These are phyloP conservation scores for Phytophthora quininea DNA, from an alignment of 352 stramenopile species.

Conservation along the genomic window DNA sequence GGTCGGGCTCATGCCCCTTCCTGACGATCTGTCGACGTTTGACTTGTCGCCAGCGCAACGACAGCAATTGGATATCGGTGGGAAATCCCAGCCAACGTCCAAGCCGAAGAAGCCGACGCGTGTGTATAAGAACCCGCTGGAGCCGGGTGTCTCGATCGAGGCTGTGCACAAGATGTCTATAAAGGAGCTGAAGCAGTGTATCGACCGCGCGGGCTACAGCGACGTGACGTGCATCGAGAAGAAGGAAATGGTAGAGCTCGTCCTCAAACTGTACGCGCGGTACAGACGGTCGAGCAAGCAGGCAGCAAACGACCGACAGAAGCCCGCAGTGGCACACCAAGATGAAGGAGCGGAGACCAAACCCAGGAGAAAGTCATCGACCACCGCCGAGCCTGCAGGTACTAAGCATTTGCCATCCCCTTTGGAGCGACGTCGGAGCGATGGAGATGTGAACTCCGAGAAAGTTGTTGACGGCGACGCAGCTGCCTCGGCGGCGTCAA, in stretches of 20 bases:
- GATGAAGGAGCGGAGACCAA: slow-evolving; percentile 13
- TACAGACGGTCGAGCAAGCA: slow-evolving; percentile 66
- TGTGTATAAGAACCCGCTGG: slow-evolving; percentile 75
- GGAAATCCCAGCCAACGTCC: slow-evolving; percentile 14
- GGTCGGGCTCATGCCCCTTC: slow-evolving; percentile 72
- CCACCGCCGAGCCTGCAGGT: slow-evolving; percentile 8
- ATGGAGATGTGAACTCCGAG: slow-evolving; percentile 26
- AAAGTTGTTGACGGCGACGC: slow-evolving; percentile 5
- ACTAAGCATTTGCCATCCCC: slow-evolving; percentile 12
- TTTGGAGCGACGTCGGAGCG: slow-evolving; percentile 31
- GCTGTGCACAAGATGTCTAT: slow-evolving; percentile 73
- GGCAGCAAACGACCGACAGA: slow-evolving; percentile 32
- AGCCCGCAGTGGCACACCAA: slow-evolving; percentile 2
- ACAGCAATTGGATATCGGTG: slow-evolving; percentile 22
- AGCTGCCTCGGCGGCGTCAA: slow-evolving; percentile 13
- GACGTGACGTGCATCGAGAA: slow-evolving; percentile 84
- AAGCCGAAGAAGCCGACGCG: slow-evolving; percentile 46
- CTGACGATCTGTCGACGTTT: slow-evolving; percentile 60
- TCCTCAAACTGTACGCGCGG: slow-evolving; percentile 78
- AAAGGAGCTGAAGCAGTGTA: slow-evolving; percentile 81
- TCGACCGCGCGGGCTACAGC: slow-evolving; percentile 72
- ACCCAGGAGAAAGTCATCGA: slow-evolving; percentile 9
- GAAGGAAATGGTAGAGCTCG: slow-evolving; percentile 81
- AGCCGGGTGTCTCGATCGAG: slow-evolving; percentile 59
- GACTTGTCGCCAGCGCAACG: slow-evolving; percentile 40